A percentile compares a stretch with the other conserved stretches of the same genome.
Evolutionary conservation across 2,329 filamentous ascomycete genomes (phyloP).

Genomic region (Hypoxylon sp.): DNA sequence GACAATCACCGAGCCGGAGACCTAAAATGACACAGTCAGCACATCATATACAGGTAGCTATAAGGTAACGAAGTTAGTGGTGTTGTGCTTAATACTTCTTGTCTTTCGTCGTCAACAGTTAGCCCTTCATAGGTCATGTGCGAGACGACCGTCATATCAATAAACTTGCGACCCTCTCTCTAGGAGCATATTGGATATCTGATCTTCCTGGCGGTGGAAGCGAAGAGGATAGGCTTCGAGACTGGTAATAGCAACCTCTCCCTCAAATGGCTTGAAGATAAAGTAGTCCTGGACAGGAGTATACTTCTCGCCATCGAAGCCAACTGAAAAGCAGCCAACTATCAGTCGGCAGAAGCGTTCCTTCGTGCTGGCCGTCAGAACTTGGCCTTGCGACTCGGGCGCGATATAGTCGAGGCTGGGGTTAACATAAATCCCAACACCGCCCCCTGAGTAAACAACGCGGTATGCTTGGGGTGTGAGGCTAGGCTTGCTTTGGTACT

Average conservation of each 20-base stretch:
- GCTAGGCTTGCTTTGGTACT: not conserved
- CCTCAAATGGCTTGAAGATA: constrained; percentile 41
- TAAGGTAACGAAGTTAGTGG: not conserved
- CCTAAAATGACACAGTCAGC: constrained; percentile 22
- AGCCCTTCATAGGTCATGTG: constrained; percentile 44
- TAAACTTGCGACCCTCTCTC: constrained; percentile 30
- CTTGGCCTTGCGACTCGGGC: not conserved
- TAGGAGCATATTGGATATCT: constrained; percentile 6
- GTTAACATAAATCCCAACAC: constrained; percentile 4
- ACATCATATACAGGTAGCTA: not conserved
- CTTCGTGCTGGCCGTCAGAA: constrained; percentile 2
- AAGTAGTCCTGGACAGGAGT: constrained; percentile 35
- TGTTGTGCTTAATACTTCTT: constrained; percentile 31
- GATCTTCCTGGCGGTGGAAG: constrained; percentile 16
- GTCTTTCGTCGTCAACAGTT: constrained; percentile 33
- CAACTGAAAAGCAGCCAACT: constrained; percentile 38
- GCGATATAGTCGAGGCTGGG: not conserved
- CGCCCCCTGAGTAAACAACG: constrained; percentile 25
- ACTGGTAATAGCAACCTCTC: constrained; percentile 34
- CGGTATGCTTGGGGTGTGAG: constrained; percentile 34
- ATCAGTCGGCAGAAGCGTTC: constrained; percentile 16
- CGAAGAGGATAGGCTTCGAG: constrained; percentile 41
- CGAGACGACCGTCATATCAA: constrained; percentile 35
- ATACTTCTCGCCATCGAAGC: constrained; percentile 39
- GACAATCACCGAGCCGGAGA: constrained; percentile 44